Evolutionary conservation across 768 basidiomycete genomes (phyloP).

Genomic region (Rhodotorula taiwanensis): DNA sequence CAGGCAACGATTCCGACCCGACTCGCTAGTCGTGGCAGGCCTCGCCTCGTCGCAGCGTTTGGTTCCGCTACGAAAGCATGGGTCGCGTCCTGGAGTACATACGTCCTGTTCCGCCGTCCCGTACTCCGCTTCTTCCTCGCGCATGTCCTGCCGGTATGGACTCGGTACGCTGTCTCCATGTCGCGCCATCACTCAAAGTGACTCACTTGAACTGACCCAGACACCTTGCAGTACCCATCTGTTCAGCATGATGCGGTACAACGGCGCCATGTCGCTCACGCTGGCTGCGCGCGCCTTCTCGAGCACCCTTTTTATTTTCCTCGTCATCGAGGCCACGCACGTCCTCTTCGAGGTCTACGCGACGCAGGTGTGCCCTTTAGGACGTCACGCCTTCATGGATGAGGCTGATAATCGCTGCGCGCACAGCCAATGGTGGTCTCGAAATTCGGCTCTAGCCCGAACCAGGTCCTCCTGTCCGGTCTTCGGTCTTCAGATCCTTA

Average conservation of each 20-base stretch:
- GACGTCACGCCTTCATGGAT: accelerated
- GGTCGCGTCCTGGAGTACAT: conserved; percentile 19
- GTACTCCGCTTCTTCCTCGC: conserved; percentile 25
- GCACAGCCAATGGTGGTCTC: conserved; percentile 30
- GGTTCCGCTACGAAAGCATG: neutral
- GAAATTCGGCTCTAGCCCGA: conserved; percentile 25
- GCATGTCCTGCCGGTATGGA: conserved; percentile 18
- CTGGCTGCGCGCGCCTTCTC: conserved; percentile 7
- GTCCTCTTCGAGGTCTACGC: conserved; percentile 34
- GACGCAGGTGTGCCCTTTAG: conserved; percentile 15
- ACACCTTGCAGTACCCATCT: conserved; percentile 16
- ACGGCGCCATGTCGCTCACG: conserved; percentile 27
- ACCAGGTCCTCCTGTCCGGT: conserved; percentile 30
- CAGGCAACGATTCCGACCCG: conserved; percentile 30
- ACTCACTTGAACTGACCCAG: neutral
- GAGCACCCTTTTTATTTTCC: conserved; percentile 5
- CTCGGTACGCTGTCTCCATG: conserved; percentile 8
- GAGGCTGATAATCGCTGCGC: neutral
- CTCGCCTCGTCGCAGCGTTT: neutral
- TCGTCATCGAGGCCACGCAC: conserved; percentile 21
- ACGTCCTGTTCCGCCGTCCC: conserved; percentile 22
- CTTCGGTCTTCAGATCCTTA: conserved; percentile 22
- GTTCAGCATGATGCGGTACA: conserved; percentile 22
- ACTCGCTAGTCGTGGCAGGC: neutral
- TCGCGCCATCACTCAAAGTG: neutral